Evolutionary conservation across 345 rosid species (phyloP).

Genomic region (Raphanus sativus): DNA sequence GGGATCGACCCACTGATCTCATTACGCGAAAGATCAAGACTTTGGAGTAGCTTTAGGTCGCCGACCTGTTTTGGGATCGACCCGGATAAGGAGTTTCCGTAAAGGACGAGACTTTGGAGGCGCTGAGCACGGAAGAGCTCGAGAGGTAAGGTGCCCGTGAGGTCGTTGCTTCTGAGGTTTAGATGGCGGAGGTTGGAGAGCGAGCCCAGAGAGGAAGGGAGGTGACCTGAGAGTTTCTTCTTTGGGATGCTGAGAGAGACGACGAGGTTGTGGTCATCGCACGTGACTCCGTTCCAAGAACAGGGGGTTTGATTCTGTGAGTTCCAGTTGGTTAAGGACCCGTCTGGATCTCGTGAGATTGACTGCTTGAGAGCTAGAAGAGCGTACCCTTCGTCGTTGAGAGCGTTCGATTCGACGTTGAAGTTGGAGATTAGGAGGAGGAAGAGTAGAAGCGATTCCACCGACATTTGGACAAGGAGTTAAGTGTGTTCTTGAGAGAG

Average conservation of each 20-base stretch:
- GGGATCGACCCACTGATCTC: conserved; percentile 79
- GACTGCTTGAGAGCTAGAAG: conserved; percentile 72
- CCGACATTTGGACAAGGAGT: conserved; percentile 32
- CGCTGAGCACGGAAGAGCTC: conserved; percentile 70
- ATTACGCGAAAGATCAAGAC: conserved; percentile 78
- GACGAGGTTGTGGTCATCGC: conserved; percentile 63
- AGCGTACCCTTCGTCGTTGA: conserved; percentile 64
- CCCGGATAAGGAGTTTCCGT: conserved; percentile 81
- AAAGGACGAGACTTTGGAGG: conserved; percentile 87
- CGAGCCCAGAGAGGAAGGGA: conserved; percentile 73
- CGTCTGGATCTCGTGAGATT: conserved; percentile 67
- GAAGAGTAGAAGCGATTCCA: conserved; percentile 29
- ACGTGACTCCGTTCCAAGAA: conserved; percentile 90
- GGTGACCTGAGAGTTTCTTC: conserved; percentile 73
- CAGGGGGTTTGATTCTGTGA: conserved; percentile 72
- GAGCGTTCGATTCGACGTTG: conserved; percentile 39
- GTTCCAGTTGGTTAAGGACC: conserved; percentile 77
- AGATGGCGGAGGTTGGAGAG: conserved; percentile 78
- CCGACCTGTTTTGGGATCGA: conserved; percentile 67
- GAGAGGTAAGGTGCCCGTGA: conserved; percentile 66
- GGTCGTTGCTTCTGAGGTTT: conserved; percentile 72
- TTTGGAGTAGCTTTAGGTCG: conserved; percentile 61
- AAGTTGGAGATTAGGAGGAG: conserved; percentile 41
- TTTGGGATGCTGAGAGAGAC: conserved; percentile 82
- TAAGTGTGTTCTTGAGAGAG: conserved; percentile 3